phyloP scores from a whole-genome alignment of 495 filamentous ascomycete genomes.

The Xanthoparmelia taractica region DNA sequence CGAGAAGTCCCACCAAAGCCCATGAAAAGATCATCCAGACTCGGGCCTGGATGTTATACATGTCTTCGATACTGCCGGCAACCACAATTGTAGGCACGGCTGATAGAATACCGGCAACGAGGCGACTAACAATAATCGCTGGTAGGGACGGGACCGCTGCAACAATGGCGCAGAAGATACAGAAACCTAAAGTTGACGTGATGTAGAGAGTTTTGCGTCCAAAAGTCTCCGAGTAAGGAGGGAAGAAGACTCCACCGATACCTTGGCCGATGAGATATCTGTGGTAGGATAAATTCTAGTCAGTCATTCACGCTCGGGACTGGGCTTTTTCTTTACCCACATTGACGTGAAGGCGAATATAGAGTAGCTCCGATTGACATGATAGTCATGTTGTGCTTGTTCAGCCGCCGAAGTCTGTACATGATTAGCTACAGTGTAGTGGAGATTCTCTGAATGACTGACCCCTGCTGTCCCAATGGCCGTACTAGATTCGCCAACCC shows the following conservation, averaged over 20 bases:
- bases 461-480: conserved; percentile 1
- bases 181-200: conserved; percentile 37
- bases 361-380: background rate
- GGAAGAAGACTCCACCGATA: conserved; percentile 41
- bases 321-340: too few relatives aligned
- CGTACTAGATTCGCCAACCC: background rate
- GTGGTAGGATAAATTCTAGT: background rate
- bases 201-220: conserved; percentile 46
- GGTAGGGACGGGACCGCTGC: conserved; percentile 34
- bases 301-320: too few relatives aligned
- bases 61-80: conserved; percentile 44
- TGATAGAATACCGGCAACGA: conserved; percentile 41
- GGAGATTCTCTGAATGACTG: background rate
- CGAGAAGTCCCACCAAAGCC: conserved; percentile 39
- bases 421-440: background rate
- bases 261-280: conserved; percentile 47
- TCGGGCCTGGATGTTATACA: conserved; percentile 41
- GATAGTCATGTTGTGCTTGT: background rate
- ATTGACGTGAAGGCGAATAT: background rate
- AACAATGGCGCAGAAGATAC: conserved; percentile 38
- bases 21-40: conserved; percentile 46
- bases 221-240: conserved; percentile 46
- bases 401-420: background rate
- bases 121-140: conserved; percentile 37
- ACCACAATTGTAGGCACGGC: conserved; percentile 46